phyloP scores from a whole-genome alignment of 345 rosid genomes.

The Moricandia moricandioides region DNA sequence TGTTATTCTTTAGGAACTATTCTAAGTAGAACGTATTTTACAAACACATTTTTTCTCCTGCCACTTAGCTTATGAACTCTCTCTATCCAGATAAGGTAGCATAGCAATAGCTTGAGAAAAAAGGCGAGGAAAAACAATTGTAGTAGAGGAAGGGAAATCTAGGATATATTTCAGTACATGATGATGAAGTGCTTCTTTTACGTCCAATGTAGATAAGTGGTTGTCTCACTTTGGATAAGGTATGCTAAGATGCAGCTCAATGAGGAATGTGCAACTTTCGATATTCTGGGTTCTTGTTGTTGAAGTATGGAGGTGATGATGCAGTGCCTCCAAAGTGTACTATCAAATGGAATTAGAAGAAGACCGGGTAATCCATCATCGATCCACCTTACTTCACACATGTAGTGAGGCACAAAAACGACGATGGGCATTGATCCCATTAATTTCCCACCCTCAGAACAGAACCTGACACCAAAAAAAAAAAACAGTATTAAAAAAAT shows the following conservation, averaged over 20 bases:
- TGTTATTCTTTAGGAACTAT: too few relatives aligned
- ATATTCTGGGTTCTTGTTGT: conserved; percentile 80
- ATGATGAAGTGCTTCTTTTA: conserved; percentile 24
- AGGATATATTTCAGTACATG: not conserved
- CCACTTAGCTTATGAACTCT: conserved; percentile 81
- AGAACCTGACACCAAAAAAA: conserved; percentile 57
- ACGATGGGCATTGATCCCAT: conserved; percentile 95
- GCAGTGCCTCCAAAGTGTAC: conserved; percentile 86
- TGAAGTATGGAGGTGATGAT: conserved; percentile 76
- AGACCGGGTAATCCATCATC: conserved; percentile 94
- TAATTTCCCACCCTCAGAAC: conserved; percentile 90
- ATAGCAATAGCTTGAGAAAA: conserved; percentile 72
- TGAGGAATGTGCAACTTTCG: conserved; percentile 69
- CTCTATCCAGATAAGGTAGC: conserved; percentile 86
- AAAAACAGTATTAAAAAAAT: not conserved
- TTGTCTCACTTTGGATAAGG: conserved; percentile 70
- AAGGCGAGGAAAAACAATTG: not conserved
- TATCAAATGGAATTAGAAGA: conserved; percentile 84
- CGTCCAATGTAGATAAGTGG: conserved; percentile 90
- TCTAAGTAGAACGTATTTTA: too few relatives aligned
- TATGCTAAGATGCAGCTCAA: conserved; percentile 79
- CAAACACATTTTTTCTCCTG: conserved; percentile 81
- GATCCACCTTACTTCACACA: conserved; percentile 76
- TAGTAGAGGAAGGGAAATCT: not conserved
- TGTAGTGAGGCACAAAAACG: conserved; percentile 74